Base-by-base conservation (phyloP, 306 rosid species). In the Fagus sylvatica region DNA sequence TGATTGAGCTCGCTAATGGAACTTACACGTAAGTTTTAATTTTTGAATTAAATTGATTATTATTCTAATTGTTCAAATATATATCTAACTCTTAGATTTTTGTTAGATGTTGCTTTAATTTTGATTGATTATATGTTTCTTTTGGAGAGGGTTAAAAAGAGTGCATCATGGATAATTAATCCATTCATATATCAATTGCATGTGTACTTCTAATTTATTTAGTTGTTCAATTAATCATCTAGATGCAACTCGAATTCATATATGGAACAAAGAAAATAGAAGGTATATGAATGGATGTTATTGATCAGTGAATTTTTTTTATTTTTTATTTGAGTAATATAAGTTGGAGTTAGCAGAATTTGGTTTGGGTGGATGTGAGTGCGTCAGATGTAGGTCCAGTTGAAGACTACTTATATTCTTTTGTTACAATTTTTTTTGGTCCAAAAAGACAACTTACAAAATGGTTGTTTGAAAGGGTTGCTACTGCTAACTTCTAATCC, bases 1-100 rank as follows among this genome's bases (percentile, higher is more conserved):
- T 93, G 84, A 80, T 91, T 64, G 76, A 87, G 81, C 91, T 96
- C 32, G 91, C 96, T 15, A 84, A 80, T 76, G 99, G 98, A 78
- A 86, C 88, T 71, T 93, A 85, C 89, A 89, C 87, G 99, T 96
- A 80, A 82, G 96, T 76, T 61, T 43, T 36, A 6, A 49, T 6
- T 16, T 22, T 17, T 34, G 51, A 46, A 37, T 40, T 2, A 2
- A 28, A 22, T 9, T 9, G 15, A 60, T 40, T 34, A 42, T 1
- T 73, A 37, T 36, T 46, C 39, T 53, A 53, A 42, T 5, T 16
- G 65, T 64, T 70, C 17, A 46, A 3, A 46, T 46, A 46, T 46
- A 46, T 46, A 1, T 10, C 28, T 22, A 22, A 22, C 28, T 46
- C 11, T 46, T 46, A 46, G 51, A 46, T 46, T 46, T 46, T 3